Evolutionary conservation across 2,329 filamentous ascomycete species (phyloP).

Genomic region (Fusarium marasasianum): DNA sequence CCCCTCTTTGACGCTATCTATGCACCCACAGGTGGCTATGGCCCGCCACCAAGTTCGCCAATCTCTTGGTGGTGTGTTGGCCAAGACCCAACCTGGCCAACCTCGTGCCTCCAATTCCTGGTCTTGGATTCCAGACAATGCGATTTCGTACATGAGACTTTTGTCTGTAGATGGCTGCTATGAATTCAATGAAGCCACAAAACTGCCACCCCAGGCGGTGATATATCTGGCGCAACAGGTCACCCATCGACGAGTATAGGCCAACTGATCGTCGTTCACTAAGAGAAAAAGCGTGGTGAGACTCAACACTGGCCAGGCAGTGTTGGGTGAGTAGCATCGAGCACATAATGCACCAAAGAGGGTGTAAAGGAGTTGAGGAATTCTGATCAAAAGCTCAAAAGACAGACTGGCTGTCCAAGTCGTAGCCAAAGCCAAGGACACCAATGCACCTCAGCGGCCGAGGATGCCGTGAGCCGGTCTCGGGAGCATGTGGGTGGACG

Average conservation of each 20-base stretch:
- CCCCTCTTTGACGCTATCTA: constrained; percentile 14
- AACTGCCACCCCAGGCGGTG: neutral
- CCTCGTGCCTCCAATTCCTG: neutral
- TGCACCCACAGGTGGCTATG: constrained; percentile 22
- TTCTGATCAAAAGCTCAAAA: constrained; percentile 9
- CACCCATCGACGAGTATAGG: neutral
- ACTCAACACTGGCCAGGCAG: neutral
- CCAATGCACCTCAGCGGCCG: constrained; percentile 35
- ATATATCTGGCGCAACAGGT: neutral
- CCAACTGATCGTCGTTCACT: neutral
- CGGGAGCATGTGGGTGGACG: constrained; percentile 41
- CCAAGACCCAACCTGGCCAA: constrained; percentile 4
- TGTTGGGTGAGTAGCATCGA: constrained; percentile 6
- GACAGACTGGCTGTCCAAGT: neutral
- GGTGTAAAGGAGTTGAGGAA: constrained; percentile 17
- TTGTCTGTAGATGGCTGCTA: neutral
- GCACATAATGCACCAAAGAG: constrained; percentile 3
- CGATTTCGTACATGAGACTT: neutral
- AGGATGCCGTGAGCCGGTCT: constrained; percentile 41
- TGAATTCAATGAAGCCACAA: neutral
- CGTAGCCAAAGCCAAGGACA: constrained; percentile 23
- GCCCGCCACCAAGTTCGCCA: constrained; percentile 36
- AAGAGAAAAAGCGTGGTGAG: constrained; percentile 5
- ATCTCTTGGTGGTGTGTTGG: constrained; percentile 33
- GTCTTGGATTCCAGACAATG: neutral